Base-by-base conservation (phyloP, 75 land plant species). In the Selaginella tamariscina region DNA sequence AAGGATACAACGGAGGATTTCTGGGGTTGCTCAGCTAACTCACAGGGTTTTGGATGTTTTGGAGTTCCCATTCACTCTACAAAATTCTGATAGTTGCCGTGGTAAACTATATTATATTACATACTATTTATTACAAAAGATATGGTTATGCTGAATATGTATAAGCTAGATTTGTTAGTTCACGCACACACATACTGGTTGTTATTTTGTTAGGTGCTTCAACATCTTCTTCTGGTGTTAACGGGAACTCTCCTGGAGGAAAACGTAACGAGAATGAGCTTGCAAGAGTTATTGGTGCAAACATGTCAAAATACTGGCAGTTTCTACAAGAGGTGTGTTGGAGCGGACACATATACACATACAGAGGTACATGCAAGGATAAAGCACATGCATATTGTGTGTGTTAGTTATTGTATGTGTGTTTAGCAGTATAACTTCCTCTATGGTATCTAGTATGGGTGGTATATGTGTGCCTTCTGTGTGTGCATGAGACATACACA, bases 21-120 rank as follows among this genome's bases (percentile, higher is more conserved):
- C 64, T 69, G 98, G 98, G 13, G 62, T 83, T 56, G 80, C 78
- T 65, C 86, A 85, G 57, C 30, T 82, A 23, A 67, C 85, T 49
- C 78, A 85, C 77, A 65, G 74, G 66, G 79, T 87, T n/a, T 67
- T 94, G 70, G 82, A 84, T 75, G 74, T 89, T 32, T 69, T 94
- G 62, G 98, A 95, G 54, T 89, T 87, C 80, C 90, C 96, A 32
- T 94, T 89, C 70, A 80, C 80, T 11, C 30, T 80, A 44, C 98
- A 89, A 67, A 79, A 64, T 70, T 44, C 55, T 49, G 80, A 90
- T 24, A 82, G 82, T 23, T 68, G 81, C 64, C 82, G 84, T 30
- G 60, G 82, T 54, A 39, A n/a, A n/a, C n/a, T n/a, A n/a, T n/a
- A n/a, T n/a, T n/a, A n/a, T n/a, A n/a, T n/a, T n/a, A n/a, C n/a